Conservation (phyloP, 2,329 filamentous ascomycete species). For the Drechslerella stenobrocha region DNA sequence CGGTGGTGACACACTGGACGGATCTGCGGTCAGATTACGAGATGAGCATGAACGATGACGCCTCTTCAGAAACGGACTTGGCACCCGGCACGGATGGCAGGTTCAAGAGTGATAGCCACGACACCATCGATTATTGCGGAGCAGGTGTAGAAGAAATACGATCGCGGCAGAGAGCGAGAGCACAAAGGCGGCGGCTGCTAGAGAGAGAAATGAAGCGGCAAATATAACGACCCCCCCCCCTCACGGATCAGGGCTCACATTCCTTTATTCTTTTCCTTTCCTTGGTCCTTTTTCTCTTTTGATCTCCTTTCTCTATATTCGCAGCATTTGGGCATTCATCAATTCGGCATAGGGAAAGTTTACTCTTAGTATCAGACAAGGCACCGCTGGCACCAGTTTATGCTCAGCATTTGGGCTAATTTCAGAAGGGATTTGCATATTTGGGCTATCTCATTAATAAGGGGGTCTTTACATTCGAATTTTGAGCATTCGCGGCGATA, state of each 20-base stretch:
- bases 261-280: constrained; percentile 5
- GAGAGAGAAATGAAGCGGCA: constrained; percentile 49
- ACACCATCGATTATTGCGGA: constrained; percentile 26
- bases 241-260: constrained; percentile 5
- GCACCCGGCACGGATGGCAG: constrained; percentile 10
- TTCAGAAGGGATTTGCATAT: not conserved
- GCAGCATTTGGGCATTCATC: no score
- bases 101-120: constrained; percentile 20
- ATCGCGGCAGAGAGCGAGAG: constrained; percentile 24
- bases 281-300: not conserved
- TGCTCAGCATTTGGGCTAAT: not conserved
- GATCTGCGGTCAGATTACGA: constrained; percentile 41
- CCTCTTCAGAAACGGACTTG: constrained; percentile 24
- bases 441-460: not conserved
- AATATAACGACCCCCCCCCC: constrained; percentile 29
- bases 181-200: constrained; percentile 25
- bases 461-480: no score
- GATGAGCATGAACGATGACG: constrained; percentile 36
- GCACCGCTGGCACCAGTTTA: no score
- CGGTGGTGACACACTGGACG: constrained; percentile 29
- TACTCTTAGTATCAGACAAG: no score
- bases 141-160: constrained; percentile 37
- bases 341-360: no score
- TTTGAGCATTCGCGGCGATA: not conserved
- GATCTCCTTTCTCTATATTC: not conserved